Evolutionary conservation across 2,329 filamentous ascomycete genomes (phyloP), one percentile per base, ranked within the genome.

Genomic region (Colletotrichum sp.): DNA sequence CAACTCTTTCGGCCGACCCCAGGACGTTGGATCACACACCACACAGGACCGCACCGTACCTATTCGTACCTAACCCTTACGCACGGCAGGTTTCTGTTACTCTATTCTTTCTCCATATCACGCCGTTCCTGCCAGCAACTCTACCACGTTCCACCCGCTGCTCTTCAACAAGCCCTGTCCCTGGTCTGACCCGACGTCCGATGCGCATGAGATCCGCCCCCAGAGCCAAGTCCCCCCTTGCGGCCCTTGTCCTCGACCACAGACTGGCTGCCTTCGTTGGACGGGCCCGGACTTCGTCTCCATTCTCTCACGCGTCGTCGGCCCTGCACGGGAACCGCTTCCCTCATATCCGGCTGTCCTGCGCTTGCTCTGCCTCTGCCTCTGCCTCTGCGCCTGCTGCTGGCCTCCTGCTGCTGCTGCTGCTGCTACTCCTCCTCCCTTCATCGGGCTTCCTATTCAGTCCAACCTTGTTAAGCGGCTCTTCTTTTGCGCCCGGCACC

Each of bases 151-250:
- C 34, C 73, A 73, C 64, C 64, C 70, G 70, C 39, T 26, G 28
- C 69, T 75, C 55, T 60, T 73, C 57, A 36, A 68, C 64, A 57
- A 55, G 69, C 70, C 73, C 70, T 75, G 64, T 73, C 64, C 67
- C 73, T 75, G 43, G 70, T 64, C 70, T 73, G 73, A 64, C 70
- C 72, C 69, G 69, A 72, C 69, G 68, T 74, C 68, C 72, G 68
- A 74, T 72, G 72, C 72, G 70, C 73, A 72, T 68, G 64, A 73
- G 73, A 73, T 73, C 73, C 73, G 70, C 70, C 70, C 70, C 73
- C 73, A 75, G 73, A 75, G 70, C 73, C 70, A 68, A 75, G 73
- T 73, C 59, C 63, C 43, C 64, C 64, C 70, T 65, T 75, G 59
- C 70, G 57, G 64, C 73, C 70, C 64, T 68, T 55, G 73, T 65